phyloP scores from a whole-genome alignment of 2,329 filamentous ascomycete genomes.

The Erysiphe neolycopersici region DNA sequence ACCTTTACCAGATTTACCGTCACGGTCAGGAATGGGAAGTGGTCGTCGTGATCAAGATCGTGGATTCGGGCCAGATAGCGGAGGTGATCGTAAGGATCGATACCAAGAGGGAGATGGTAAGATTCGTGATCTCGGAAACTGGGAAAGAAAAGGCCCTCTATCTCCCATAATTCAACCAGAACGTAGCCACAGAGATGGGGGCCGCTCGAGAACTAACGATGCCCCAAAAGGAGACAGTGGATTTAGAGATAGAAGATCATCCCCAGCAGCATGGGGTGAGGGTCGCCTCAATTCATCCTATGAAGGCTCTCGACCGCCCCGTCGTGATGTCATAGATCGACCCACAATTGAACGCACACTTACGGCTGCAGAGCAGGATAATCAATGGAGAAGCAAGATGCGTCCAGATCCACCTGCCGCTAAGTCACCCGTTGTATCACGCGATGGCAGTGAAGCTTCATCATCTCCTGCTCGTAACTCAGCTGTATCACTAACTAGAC shows the following conservation, averaged over 20 bases:
- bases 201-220: slow-evolving; percentile 31
- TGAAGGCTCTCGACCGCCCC: slow-evolving; percentile 55
- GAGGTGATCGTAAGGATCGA: slow-evolving; percentile 41
- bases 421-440: slow-evolving; percentile 37
- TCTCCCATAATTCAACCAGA: slow-evolving; percentile 37
- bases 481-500: slow-evolving; percentile 35
- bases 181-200: slow-evolving; percentile 26
- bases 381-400: slow-evolving; percentile 81
- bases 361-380: slow-evolving; percentile 78
- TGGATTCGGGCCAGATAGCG: slow-evolving; percentile 22
- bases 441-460: slow-evolving; percentile 49
- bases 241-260: slow-evolving; percentile 34
- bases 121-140: slow-evolving; percentile 58
- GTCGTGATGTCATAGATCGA: slow-evolving; percentile 48
- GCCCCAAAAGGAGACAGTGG: slow-evolving; percentile 27
- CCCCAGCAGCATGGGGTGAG: slow-evolving; percentile 54
- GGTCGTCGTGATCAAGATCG: slow-evolving; percentile 23
- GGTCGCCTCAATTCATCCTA: slow-evolving; percentile 28
- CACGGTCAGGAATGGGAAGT: slow-evolving; percentile 18
- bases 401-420: slow-evolving; percentile 36
- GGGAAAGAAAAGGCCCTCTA: slow-evolving; percentile 84
- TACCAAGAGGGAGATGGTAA: slow-evolving; percentile 46
- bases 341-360: slow-evolving; percentile 40
- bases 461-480: slow-evolving; percentile 37
- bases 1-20: slow-evolving; percentile 49